Evolutionary conservation across 345 rosid genomes (phyloP).

Genomic region (Citrus inodora): DNA sequence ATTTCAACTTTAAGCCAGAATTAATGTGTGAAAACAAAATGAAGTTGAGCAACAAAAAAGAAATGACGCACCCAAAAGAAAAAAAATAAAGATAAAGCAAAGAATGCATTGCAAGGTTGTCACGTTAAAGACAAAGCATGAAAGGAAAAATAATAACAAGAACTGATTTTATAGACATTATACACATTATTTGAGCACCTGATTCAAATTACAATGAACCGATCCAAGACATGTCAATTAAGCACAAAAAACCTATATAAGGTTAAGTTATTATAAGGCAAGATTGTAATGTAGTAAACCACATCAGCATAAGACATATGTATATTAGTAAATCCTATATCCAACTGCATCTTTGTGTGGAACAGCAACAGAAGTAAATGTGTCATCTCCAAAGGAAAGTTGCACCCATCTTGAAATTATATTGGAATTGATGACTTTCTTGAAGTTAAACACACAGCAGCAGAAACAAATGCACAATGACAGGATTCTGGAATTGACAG

Average conservation of each 20-base stretch:
- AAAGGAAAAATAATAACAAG: background rate
- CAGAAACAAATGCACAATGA: background rate
- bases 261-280: background rate
- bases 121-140: background rate
- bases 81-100: background rate
- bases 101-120: background rate
- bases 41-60: no score
- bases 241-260: background rate
- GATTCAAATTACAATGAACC: background rate
- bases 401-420: background rate
- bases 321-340: background rate
- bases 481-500: background rate
- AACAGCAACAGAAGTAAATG: background rate
- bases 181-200: background rate
- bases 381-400: background rate
- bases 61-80: background rate
- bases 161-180: background rate
- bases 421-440: background rate
- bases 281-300: background rate
- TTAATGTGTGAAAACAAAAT: background rate
- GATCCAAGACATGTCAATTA: background rate
- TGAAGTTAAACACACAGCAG: background rate
- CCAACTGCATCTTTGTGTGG: background rate
- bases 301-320: background rate
- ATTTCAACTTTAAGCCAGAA: background rate